Evolutionary conservation across 2,329 filamentous ascomycete genomes (phyloP), one percentile per base, ranked within the genome.

Genomic region (Gaeumannomyces tritici): DNA sequence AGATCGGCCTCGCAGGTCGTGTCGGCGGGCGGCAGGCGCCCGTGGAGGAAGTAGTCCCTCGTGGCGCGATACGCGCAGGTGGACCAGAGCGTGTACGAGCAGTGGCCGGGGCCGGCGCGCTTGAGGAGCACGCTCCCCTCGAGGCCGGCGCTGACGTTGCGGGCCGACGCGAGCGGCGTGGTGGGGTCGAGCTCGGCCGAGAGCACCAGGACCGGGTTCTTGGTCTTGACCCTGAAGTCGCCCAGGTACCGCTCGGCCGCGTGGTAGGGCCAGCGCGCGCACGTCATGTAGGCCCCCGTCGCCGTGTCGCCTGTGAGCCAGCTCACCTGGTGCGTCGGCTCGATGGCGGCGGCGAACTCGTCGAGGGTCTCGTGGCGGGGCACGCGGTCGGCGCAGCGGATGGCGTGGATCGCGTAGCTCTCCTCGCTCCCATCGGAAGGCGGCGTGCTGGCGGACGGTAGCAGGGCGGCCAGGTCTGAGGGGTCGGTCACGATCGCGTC

Each of bases 21-120:
- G 7, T 70, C 71, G 4, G 66, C 64, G 33, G 69, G 59, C 2
- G 75, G 75, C 28, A 77, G 62, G 3, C 67, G 72, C 3, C 74
- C 74, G 54, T 75, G 67, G 6, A 58, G 60, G 65, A 73, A 77
- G 62, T 76, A 77, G 9, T 65, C 67, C 27, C 64, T 62, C 4
- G 72, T 68, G 4, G 66, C 64, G 56, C 65, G 63, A 7, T 68
- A 61, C 6, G 68, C 71, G 64, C 76, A 77, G 7, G 64, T 62
- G 2, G 73, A 76, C 4, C 71, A 70, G 27, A 62, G 59, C n/a
- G 60, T 33, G 21, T 59, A 4, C 5, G 63, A 62, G 9, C 61
- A 35, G 26, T 65, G 61, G 57, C 68, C 68, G 31, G 61, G 65
- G 2, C 69, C 69, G 26, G 68, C 64, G 35, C 70, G 66, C 63